Evolutionary conservation across 1,284 basidiomycete genomes (phyloP), one percentile per base, ranked within the genome.

Genomic region (Thelephora terrestris): DNA sequence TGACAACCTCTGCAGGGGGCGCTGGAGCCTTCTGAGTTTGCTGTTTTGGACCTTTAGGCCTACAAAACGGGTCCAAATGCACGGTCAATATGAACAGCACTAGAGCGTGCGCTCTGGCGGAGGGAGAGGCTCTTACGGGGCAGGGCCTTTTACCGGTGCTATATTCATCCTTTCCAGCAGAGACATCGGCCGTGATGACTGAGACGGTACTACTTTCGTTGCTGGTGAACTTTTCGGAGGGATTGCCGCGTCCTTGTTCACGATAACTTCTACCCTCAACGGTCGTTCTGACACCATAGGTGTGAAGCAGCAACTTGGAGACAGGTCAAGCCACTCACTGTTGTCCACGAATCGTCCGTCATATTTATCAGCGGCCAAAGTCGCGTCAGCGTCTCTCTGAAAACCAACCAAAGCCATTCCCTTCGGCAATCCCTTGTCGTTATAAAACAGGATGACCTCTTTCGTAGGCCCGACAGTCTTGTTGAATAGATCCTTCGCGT

Each of bases 341-440:
- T 79, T 80, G 58, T 87, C 84, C 16, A 87, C 75, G 48, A 85
- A 74, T 64, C 85, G 85, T 43, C 81, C 80, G 55, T 87, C 70
- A 58, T 84, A 87, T 63, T 81, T 85, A 27, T 64, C 57, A 25
- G 75, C 71, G 10, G 84, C 85, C 42, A 75, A 53, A 2, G 60
- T 64, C 5, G 85, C 85, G 61, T 85, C 81, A 1, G 68, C 75
- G 4, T 72, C 54, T 32, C 78, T 71, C 53, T 77, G 71, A 57
- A 87, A 87, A 1, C 68, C 57, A 2, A 87, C 78, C 17, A 87
- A 63, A 2, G 84, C 84, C 81, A 86, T 85, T 14, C 84, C 84
- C 57, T 82, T 84, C 44, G 83, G 82, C 48, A 68, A 70, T 0
- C 76, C 84, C 55, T 84, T 78, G 3, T 73, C 75, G 61, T 86